Conservation (phyloP, 176 grass and related monocot species). For the Dactylis glomerata region DNA sequence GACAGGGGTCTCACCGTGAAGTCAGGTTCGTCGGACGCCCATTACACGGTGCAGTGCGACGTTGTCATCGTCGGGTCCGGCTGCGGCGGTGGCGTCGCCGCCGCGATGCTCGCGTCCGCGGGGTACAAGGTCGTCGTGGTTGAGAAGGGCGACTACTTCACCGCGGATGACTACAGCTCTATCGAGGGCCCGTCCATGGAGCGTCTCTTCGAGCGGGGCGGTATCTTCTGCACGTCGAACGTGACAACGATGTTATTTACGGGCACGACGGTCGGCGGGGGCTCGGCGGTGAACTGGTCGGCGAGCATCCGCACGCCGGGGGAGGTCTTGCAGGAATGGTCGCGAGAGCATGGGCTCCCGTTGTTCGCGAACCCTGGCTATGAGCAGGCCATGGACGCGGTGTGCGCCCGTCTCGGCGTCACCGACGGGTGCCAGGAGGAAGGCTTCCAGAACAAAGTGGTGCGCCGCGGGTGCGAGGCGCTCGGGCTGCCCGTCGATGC, state of each 20-base stretch:
- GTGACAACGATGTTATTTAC: conserved; percentile 54
- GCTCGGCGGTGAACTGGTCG: conserved; percentile 94
- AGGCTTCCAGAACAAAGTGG: conserved; percentile 77
- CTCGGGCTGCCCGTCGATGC: conserved; percentile 54
- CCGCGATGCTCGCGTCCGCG: conserved; percentile 66
- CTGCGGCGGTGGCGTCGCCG: conserved; percentile 75
- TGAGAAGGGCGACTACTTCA: conserved; percentile 88
- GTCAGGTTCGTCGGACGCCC: neutral
- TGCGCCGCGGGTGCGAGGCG: conserved; percentile 67
- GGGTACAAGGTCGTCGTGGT: conserved; percentile 84
- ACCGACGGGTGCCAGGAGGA: conserved; percentile 55
- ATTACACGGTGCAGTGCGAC: conserved; percentile 59
- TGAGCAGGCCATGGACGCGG: conserved; percentile 57
- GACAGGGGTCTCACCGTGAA: conserved; percentile 54
- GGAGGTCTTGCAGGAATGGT: conserved; percentile 65
- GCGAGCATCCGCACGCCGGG: conserved; percentile 76
- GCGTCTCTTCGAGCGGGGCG: conserved; percentile 59
- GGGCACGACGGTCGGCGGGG: conserved; percentile 81
- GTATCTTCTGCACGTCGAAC: conserved; percentile 54
- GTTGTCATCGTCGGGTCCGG: conserved; percentile 82
- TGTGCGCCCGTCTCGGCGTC: conserved; percentile 61
- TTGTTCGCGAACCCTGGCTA: conserved; percentile 53
- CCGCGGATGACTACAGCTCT: conserved; percentile 64
- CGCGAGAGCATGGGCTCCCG: conserved; percentile 40
- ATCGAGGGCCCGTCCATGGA: conserved; percentile 71